Base-by-base conservation (phyloP, 2,329 filamentous ascomycete species). In the Stagonosporopsis chrysanthemi region DNA sequence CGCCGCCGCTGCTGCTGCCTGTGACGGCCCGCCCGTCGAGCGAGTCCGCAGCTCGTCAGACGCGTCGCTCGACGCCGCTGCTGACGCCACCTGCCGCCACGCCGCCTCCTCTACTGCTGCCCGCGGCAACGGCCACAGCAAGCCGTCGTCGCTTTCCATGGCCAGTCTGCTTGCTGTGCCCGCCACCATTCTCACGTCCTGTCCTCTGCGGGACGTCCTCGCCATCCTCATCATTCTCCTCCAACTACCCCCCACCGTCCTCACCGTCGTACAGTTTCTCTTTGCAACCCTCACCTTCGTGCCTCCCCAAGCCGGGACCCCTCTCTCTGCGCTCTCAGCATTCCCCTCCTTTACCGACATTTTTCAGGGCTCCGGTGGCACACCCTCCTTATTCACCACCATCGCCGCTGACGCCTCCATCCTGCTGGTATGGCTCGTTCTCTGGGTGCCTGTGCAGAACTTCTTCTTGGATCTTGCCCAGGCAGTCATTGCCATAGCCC, bases 221-320 rank as follows among this genome's bases (percentile, higher is more conserved):
- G 92, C 94, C 74, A 97, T 98, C 71, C 87, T 98, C 76, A 97
- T 97, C 78, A 90, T 97, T 69, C 86, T 98, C 66, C 90, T 97
- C 78, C 93, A 96, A 75, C 87, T 97, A 9, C 93, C 94, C 28
- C 91, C 93, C 22, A 88, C 94, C 70, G 88, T 94, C 56, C 84
- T 97, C 70, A 94, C 92, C 63, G 83, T 92, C 75, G 91, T 97
- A 70, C 96, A 97, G 78, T 89, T 92, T 73, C 85, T 97, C 65
- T 98, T 97, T 79, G 92, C 94, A 66, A 89, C 92, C 64, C 85
- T 97, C 73, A 97, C 93, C 44, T 96, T 97, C 74, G 92, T 97
- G 62, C 91, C 92, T 42, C 90, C 92, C 17, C 78, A 79, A 60
- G 86, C 89, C 63, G 91, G 88, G 57, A 89, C 88, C 49, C 90